Conservation (phyloP, 345 rosid species). For the Aurinia saxatilis region DNA sequence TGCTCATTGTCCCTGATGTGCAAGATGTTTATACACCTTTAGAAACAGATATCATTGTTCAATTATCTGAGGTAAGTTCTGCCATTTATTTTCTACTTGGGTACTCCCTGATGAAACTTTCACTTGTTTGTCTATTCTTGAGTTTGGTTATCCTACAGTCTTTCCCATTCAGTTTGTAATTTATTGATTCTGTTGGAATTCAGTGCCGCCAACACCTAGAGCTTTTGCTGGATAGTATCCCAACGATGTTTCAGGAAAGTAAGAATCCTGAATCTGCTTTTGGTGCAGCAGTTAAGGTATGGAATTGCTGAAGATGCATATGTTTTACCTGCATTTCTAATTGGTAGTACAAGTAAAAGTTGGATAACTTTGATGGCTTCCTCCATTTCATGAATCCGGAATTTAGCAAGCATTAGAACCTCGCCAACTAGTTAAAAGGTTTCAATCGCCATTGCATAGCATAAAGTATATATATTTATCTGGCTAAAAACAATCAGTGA, state of each 20-base stretch:
- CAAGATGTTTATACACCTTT: conserved; percentile 98
- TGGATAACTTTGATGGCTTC: conserved; percentile 1
- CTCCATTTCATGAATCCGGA: background rate
- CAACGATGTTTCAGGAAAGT: conserved; percentile 82
- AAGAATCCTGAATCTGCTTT: conserved; percentile 92
- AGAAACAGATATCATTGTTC: conserved; percentile 86
- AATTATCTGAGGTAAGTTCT: conserved; percentile 73
- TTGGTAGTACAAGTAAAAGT: background rate
- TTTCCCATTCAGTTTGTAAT: conserved; percentile 2
- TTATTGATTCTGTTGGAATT: conserved; percentile 16
- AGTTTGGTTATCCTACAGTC: background rate
- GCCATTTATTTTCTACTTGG: conserved; percentile 1
- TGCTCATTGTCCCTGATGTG: conserved; percentile 96
- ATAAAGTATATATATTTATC: background rate
- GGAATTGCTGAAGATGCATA: conserved; percentile 7
- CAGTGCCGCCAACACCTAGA: conserved; percentile 96
- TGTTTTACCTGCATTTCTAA: conserved; percentile 1
- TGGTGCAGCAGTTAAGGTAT: conserved; percentile 77
- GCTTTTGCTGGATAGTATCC: conserved; percentile 89
- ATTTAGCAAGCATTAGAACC: conserved; percentile 6
- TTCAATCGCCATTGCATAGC: background rate
- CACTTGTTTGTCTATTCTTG: background rate
- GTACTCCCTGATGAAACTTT: background rate
- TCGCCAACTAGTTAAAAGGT: conserved; percentile 4
- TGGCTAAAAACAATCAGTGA: background rate